Evolutionary conservation across 768 basidiomycete species (phyloP), one percentile per base, ranked within the genome.

Genomic region (Pleurotus tuoliensis): DNA sequence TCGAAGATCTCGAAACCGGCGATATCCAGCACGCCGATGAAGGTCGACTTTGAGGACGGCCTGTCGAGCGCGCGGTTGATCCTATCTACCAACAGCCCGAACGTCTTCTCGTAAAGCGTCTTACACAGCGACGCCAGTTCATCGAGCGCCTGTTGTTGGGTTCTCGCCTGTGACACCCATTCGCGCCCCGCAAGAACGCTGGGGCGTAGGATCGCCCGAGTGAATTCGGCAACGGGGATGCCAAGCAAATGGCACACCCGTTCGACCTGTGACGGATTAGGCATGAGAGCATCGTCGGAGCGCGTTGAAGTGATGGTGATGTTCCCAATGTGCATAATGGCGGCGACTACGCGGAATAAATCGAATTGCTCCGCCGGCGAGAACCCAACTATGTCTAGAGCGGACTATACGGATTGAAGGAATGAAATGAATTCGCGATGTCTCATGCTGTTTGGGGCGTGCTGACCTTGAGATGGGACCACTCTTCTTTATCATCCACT

Each of bases 1-100:
- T 91, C 90, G 73, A 92, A 92, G 59, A 99, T 99, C 71, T 99
- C 97, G 73, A 99, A 99, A 7, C 97, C 97, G 5, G 97, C 97
- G 52, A 99, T 99, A 82, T 99, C 97, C 30, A 99, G 82, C 7
- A 99, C 97, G 43, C 97, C 97, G 59, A 99, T 98, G 70, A 98
- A 99, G 1, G 91, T 90, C 6, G 89, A 84, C 73, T 95, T 92
- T 43, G 88, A 88, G 2, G 91, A 88, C 2, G 96, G 96, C 3
- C 96, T 83, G 66, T 98, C 96, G 3, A 99, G 80, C 1, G 95
- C 95, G 25, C 84, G 84, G 69, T 99, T 99, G 70, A 99, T 92
- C 37, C 94, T 82, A 61, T 98, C 96, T 20, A 99, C 97, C 46
- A 99, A 81, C 12, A 85, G 80, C 20, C 94, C 92, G 64, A 99